phyloP scores from a whole-genome alignment of 805 yeast species.

The Pichia nakasei region DNA sequence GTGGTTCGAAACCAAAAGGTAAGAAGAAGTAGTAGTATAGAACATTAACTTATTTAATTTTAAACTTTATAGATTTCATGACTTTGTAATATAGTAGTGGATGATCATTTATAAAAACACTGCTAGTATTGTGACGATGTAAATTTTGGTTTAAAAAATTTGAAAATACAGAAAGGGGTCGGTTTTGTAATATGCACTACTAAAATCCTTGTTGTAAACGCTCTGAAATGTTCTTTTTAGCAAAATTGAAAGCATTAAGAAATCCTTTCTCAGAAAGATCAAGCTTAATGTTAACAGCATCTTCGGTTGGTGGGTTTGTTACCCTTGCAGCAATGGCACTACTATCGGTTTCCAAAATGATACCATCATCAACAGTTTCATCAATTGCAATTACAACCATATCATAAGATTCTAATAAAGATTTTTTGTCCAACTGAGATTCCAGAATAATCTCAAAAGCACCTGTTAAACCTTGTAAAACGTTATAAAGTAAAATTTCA shows the following conservation, averaged over 20 bases:
- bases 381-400: conserved; percentile 79
- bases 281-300: conserved; percentile 47
- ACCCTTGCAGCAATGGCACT: conserved; percentile 83
- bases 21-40: not conserved
- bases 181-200: not conserved
- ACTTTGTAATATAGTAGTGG: too few species aligned
- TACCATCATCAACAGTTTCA: conserved; percentile 90
- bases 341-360: conserved; percentile 84
- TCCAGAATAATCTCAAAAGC: conserved; percentile 70
- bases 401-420: conserved; percentile 77
- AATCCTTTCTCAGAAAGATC: conserved; percentile 70
- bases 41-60: not conserved
- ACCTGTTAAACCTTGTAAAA: conserved; percentile 69
- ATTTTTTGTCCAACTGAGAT: conserved; percentile 64
- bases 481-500: conserved; percentile 70
- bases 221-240: conserved; percentile 54
- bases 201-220: conserved; percentile 33
- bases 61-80: not conserved
- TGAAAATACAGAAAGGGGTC: too few species aligned
- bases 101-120: too few species aligned
- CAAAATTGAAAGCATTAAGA: conserved; percentile 80
- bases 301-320: conserved; percentile 75
- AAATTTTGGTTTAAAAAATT: too few species aligned
- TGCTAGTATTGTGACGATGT: too few species aligned
- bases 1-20: conserved; percentile 14